Base-by-base conservation (phyloP, 345 rosid species). In the Camelina hispida region DNA sequence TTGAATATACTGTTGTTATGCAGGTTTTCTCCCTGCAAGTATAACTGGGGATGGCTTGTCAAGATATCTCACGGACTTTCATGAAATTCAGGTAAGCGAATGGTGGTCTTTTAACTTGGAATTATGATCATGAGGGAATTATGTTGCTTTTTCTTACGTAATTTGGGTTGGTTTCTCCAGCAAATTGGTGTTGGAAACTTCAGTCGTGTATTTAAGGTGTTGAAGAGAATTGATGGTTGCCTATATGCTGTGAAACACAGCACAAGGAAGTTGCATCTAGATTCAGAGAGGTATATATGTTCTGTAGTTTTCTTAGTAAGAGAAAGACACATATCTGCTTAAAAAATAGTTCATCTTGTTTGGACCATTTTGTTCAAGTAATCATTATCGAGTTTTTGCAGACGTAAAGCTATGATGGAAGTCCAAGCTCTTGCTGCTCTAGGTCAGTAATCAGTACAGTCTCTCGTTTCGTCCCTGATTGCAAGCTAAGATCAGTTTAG, bases 371-470 rank as follows among this genome's bases (percentile, higher is more conserved):
- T 37, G 9, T 47, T 46, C 16, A 63, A 17, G 44, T 22, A 58
- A 57, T 43, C 69, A 59, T 66, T 51, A 51, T 25, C 1, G 9
- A 14, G 3, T 32, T 32, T 59, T 78, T 78, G 78, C 84, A 93
- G 99, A 86, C 85, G 81, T 83, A 91, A 91, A 84, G 98, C 98
- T 83, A 85, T 93, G 78, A 89, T 96, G 97, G 99, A 96, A 89
- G 99, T 91, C 74, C 99, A 96, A 84, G 91, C 96, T 78, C 82
- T 93, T 85, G 99, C 97, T 38, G 98, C 98, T 73, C 73, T 89
- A 81, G 99, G 98, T 95, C 76, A 82, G 82, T 62, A 22, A 25
- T 25, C 28, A 25, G 30, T 28, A 25, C 51, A 51, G 48, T 62
- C 42, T 68, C 10, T 40, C 43, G 18, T 43, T 64, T 53, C 0